phyloP scores from a whole-genome alignment of 805 yeast genomes.

The Metschnikowia cubensis region DNA sequence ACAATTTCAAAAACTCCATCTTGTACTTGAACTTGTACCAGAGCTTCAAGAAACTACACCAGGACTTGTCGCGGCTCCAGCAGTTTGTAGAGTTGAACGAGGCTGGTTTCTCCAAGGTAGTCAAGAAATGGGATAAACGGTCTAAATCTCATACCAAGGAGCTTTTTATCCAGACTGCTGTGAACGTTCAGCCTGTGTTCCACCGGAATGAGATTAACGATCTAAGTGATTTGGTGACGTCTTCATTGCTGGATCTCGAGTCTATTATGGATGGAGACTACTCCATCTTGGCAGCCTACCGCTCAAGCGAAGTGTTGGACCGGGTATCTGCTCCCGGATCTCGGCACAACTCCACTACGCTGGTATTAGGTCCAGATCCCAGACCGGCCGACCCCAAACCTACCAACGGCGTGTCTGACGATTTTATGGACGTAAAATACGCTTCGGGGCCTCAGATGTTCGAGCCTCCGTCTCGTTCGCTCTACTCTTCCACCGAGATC shows the following conservation, averaged over 20 bases:
- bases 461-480: conserved; percentile 14
- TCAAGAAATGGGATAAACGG: conserved; percentile 97
- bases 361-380: conserved; percentile 6
- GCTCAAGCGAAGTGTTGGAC: conserved; percentile 3
- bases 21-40: conserved; percentile 80
- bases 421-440: not conserved
- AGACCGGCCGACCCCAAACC: conserved; percentile 4
- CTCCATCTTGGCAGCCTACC: conserved; percentile 24
- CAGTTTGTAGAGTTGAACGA: conserved; percentile 94
- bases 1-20: conserved; percentile 60
- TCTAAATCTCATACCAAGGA: conserved; percentile 94
- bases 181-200: conserved; percentile 94
- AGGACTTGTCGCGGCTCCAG: conserved; percentile 82
- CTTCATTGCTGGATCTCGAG: conserved; percentile 68
- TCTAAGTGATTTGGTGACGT: conserved; percentile 72
- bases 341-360: conserved; percentile 5
- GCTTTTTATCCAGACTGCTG: conserved; percentile 84
- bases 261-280: conserved; percentile 47
- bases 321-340: not conserved
- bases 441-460: not conserved
- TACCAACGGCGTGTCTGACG: conserved; percentile 1
- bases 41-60: conserved; percentile 83
- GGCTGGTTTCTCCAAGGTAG: conserved; percentile 91
- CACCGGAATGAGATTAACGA: conserved; percentile 83
- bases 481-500: conserved; percentile 42